Evolutionary conservation across 805 yeast genomes (phyloP).

Genomic region (Kluyveromyces nonfermentans): DNA sequence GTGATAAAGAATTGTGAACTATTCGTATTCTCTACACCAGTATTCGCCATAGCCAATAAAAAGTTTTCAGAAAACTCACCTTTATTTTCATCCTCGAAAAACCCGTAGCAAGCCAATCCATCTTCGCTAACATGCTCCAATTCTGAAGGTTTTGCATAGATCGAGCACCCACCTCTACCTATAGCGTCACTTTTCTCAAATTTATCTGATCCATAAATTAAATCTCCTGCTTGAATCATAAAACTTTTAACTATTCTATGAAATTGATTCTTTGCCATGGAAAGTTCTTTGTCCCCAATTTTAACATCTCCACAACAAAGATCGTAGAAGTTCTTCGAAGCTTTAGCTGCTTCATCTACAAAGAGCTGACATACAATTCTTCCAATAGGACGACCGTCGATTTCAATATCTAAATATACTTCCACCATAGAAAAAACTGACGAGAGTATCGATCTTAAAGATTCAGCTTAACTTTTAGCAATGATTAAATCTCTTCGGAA

Average conservation of each 20-base stretch:
- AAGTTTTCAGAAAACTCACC: slow-evolving; percentile 35
- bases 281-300: slow-evolving; percentile 19
- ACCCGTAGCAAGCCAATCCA: slow-evolving; percentile 26
- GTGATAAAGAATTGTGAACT: slow-evolving; percentile 65
- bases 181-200: slow-evolving; percentile 19
- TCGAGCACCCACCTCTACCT: slow-evolving; percentile 41
- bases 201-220: slow-evolving; percentile 31
- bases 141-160: slow-evolving; percentile 26
- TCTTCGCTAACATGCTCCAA: slow-evolving; percentile 6
- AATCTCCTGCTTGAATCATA: slow-evolving; percentile 63
- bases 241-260: slow-evolving; percentile 61
- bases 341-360: slow-evolving; percentile 43
- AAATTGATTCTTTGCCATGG: slow-evolving; percentile 40
- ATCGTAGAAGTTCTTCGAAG: slow-evolving; percentile 41
- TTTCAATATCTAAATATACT: slow-evolving; percentile 43
- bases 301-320: slow-evolving; percentile 34
- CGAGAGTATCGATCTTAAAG: too few relatives aligned
- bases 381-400: slow-evolving; percentile 38
- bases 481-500: background rate
- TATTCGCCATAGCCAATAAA: slow-evolving; percentile 57
- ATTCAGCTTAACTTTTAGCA: too few relatives aligned
- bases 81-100: slow-evolving; percentile 51
- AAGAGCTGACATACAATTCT: slow-evolving; percentile 52
- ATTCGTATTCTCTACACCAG: slow-evolving; percentile 40
- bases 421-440: background rate